phyloP scores from a whole-genome alignment of 108 stramenopile genomes.

The Cyclotella baltica region DNA sequence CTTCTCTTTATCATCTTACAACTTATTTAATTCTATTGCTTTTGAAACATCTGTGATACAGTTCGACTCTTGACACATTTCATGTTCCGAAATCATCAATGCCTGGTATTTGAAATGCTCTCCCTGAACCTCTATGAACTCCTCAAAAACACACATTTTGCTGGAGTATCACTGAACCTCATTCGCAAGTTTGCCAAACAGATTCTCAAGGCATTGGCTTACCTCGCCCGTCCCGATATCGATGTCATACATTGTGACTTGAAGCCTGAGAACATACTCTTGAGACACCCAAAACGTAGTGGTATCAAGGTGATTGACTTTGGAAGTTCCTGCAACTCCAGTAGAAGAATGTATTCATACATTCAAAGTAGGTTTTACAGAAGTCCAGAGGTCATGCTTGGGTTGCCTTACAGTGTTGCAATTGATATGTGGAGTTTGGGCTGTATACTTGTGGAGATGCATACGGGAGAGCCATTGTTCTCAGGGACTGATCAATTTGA shows the following conservation, averaged over 20 bases:
- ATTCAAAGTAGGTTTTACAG: constrained; percentile 99
- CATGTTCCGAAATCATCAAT: constrained; percentile 94
- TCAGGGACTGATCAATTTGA: constrained; percentile 97
- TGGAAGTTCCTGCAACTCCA: constrained; percentile 93
- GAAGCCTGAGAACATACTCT: constrained; percentile 98
- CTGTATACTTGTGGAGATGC: constrained; percentile 99
- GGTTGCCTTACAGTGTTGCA: constrained; percentile 91
- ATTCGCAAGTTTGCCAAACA: constrained; percentile 98
- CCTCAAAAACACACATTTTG: constrained; percentile 95
- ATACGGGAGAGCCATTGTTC: constrained; percentile 98
- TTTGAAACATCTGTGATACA: constrained; percentile 26
- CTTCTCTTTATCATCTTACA: not conserved
- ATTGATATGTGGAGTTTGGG: constrained; percentile 99
- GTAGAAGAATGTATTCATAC: constrained; percentile 96
- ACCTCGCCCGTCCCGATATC: constrained; percentile 89
- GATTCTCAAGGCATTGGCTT: constrained; percentile 91
- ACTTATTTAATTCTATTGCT: not conserved
- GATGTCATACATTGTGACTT: constrained; percentile 99
- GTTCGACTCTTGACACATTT: constrained; percentile 94
- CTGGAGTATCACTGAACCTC: constrained; percentile 95
- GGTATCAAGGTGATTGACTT: constrained; percentile 99
- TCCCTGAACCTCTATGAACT: constrained; percentile 98
- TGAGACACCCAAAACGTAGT: constrained; percentile 93
- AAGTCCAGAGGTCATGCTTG: constrained; percentile 98
- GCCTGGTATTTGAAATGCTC: constrained; percentile 97